Evolutionary conservation across 352 stramenopile genomes (phyloP).

Genomic region (Thraustochytrium sp.): DNA sequence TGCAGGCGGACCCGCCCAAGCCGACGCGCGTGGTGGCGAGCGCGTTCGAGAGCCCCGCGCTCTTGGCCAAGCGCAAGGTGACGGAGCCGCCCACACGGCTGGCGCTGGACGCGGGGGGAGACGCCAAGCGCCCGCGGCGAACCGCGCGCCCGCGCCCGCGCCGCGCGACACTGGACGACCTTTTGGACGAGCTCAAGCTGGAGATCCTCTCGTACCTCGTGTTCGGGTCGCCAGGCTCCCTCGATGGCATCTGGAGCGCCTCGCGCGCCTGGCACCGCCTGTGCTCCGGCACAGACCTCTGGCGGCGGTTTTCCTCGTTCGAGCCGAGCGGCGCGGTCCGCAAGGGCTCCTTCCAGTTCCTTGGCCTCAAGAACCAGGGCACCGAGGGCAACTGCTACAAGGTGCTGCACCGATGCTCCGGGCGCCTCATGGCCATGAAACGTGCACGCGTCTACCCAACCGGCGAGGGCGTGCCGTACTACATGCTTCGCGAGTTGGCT

Average conservation of each 20-base stretch:
- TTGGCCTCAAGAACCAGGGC: conserved; percentile 79
- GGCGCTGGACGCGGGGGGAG: neutral
- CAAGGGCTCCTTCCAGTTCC: conserved; percentile 75
- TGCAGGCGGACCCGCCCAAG: conserved; percentile 21
- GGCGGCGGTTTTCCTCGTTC: neutral
- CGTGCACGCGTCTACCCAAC: conserved; percentile 73
- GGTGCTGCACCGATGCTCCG: conserved; percentile 69
- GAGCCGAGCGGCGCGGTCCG: conserved; percentile 64
- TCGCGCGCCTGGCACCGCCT: neutral
- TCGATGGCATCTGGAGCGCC: neutral
- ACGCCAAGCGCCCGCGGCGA: neutral
- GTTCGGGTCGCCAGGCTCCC: neutral
- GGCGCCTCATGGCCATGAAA: conserved; percentile 77
- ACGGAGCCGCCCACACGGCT: neutral
- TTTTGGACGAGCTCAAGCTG: conserved; percentile 19
- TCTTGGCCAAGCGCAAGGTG: neutral
- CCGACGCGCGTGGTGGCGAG: conserved; percentile 4
- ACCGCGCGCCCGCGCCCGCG: neutral
- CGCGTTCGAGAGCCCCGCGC: neutral
- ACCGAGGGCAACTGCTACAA: conserved; percentile 78
- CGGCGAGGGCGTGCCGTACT: conserved; percentile 83
- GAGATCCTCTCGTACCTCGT: conserved; percentile 23
- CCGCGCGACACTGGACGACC: neutral
- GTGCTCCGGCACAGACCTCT: neutral
- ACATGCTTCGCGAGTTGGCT: conserved; percentile 79